A percentile compares a stretch with the other conserved stretches of the same genome.
Evolutionary conservation across 192 early-diverging fungal species (phyloP).

Genomic region (Geranomyces variabilis): DNA sequence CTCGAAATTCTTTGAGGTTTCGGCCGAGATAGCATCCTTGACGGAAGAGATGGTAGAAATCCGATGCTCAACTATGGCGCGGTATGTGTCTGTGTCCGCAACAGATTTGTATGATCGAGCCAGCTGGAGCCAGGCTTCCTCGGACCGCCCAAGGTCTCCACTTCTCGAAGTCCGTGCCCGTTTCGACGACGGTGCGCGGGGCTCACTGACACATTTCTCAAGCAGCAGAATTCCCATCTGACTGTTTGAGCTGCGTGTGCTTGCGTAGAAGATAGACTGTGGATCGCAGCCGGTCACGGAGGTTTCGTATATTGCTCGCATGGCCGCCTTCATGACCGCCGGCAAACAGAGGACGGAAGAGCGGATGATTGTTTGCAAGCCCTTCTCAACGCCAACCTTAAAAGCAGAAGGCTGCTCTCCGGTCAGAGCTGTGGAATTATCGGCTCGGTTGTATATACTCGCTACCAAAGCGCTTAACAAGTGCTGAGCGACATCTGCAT

Average conservation of each 20-base stretch:
- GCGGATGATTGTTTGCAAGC: slow-evolving; percentile 26
- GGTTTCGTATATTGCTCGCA: slow-evolving; percentile 33
- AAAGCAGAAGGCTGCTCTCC: neutral
- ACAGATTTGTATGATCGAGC: slow-evolving; percentile 67
- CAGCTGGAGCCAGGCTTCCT: slow-evolving; percentile 60
- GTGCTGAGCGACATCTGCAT: slow-evolving; percentile 62
- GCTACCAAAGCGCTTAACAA: slow-evolving; percentile 17
- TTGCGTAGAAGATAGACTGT: slow-evolving; percentile 31
- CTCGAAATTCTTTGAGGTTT: slow-evolving; percentile 62
- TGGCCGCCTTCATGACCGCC: slow-evolving; percentile 34
- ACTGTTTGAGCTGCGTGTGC: slow-evolving; percentile 43
- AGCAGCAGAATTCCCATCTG: slow-evolving; percentile 43
- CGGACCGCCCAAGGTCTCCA: slow-evolving; percentile 6
- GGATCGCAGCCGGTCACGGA: slow-evolving; percentile 4
- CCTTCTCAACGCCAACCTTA: slow-evolving; percentile 4
- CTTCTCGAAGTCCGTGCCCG: slow-evolving; percentile 3
- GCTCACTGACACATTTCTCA: slow-evolving; percentile 36
- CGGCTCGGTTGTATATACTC: slow-evolving; percentile 3
- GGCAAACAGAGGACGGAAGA: slow-evolving; percentile 21
- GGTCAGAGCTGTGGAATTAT: slow-evolving; percentile 1
- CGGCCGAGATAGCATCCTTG: slow-evolving; percentile 65
- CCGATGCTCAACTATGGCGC: slow-evolving; percentile 62
- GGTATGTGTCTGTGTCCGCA: slow-evolving; percentile 65
- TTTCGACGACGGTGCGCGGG: slow-evolving; percentile 18
- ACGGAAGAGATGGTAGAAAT: slow-evolving; percentile 53